Base-by-base conservation (phyloP, 2,329 filamentous ascomycete genomes). In the Didymella glomerata region DNA sequence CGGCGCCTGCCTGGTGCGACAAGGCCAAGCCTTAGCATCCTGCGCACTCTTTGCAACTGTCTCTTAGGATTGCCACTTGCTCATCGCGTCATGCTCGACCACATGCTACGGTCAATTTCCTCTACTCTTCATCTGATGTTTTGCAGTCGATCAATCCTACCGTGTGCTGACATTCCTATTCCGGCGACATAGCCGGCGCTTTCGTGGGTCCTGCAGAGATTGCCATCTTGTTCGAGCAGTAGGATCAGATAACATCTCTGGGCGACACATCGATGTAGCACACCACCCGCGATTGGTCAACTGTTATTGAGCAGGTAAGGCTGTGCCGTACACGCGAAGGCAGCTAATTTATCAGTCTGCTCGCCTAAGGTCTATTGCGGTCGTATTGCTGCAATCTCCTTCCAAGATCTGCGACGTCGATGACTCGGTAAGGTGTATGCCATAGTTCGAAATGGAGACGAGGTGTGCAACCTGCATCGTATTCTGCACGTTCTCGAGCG, bases 11-110 rank as follows among this genome's bases (percentile, higher is more conserved):
- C 11, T 45, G 20, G 47, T 45, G 30, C 38, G 46, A 45, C 28
- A 30, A 18, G 27, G 48, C 42, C 42, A 57, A 48, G 48, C 36
- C 48, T 51, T 40, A 47, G 48, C 48, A 3, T 41, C 6, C 32
- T 9, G 22, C 4, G 14, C 46, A 36, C 34, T 42, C 32, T 38
- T 32, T 48, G 20, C 44, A 42, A 42, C 30, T 18, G 14, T n/a
- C 20, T 36, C 22, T n/a, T 6, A 10, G 10, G 7, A 51, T 14
- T 20, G 18, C 20, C 22, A 27, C 25, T 32, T 32, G 47, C 18
- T 10, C 14, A 20, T 41, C 22, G 10, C 8, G 45, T 28, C 14
- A 20, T 50, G 20, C 34, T 57, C 41, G 34, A 40, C 16, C 25
- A 46, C 6, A 40, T 34, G 4, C 14, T 16, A 32, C 32, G 5